Evolutionary conservation across 2,329 filamentous ascomycete genomes (phyloP).

Genomic region (Pseudohalonectria lignicola): DNA sequence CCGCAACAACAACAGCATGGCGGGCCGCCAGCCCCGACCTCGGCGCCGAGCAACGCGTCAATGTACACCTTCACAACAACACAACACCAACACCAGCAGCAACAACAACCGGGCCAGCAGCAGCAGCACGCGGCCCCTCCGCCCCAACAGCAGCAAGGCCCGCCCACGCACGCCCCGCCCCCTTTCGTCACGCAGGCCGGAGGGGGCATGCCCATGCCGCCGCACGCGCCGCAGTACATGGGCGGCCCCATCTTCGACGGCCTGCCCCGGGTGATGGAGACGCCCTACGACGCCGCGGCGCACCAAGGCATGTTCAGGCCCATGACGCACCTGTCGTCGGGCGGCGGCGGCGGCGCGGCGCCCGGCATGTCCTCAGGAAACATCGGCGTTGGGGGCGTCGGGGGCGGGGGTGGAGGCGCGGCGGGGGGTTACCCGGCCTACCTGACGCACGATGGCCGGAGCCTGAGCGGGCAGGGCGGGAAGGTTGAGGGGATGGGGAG

Average conservation of each 20-base stretch:
- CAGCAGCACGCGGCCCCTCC: not conserved
- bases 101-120: not conserved
- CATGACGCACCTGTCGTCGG: not conserved
- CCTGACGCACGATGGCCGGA: constrained; percentile 4
- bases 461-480: not conserved
- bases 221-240: not conserved
- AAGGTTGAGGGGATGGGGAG: not conserved
- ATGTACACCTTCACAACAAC: constrained; percentile 32
- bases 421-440: constrained; percentile 7
- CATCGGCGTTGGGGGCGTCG: not conserved
- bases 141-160: not conserved
- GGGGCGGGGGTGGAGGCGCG: too few relatives aligned
- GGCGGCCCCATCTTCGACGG: not conserved
- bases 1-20: too few relatives aligned
- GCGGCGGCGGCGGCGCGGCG: not conserved
- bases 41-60: constrained; percentile 25
- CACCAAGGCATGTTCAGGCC: not conserved
- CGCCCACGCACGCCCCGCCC: not conserved
- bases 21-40: not conserved
- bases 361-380: not conserved
- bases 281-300: not conserved
- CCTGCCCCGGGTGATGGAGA: not conserved
- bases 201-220: not conserved
- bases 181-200: constrained; percentile 1
- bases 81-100: not conserved